Evolutionary conservation across 257 asterid genomes (phyloP).

Genomic region (Anisodus tanguticus): DNA sequence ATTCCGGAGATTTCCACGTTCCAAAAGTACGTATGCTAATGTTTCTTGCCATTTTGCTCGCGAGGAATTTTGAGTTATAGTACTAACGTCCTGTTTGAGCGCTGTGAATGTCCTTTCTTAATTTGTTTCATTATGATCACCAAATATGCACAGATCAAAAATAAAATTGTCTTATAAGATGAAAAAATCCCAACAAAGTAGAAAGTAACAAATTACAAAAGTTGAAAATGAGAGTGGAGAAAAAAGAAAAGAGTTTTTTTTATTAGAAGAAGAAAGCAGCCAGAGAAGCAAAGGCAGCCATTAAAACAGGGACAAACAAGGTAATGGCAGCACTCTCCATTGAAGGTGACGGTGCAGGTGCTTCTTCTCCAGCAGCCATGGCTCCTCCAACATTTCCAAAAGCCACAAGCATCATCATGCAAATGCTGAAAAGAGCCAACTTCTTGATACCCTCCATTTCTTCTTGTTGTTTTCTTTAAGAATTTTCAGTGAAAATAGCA

Average conservation of each 20-base stretch:
- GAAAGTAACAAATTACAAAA: background rate
- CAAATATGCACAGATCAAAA: background rate
- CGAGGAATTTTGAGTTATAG: background rate
- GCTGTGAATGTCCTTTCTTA: background rate
- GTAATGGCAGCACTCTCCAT: constrained; percentile 28
- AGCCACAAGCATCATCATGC: constrained; percentile 1
- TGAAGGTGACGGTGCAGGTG: constrained; percentile 25
- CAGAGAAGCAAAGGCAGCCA: constrained; percentile 19
- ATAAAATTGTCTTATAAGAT: background rate
- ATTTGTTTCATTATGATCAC: background rate
- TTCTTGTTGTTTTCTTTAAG: background rate
- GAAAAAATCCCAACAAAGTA: background rate
- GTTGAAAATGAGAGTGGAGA: background rate
- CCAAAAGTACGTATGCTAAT: background rate
- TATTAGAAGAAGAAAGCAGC: constrained; percentile 26
- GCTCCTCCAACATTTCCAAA: constrained; percentile 23
- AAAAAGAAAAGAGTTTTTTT: background rate
- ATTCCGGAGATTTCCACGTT: background rate
- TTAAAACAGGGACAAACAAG: background rate
- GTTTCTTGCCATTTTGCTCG: background rate
- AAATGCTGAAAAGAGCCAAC: background rate
- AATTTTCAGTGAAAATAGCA: background rate
- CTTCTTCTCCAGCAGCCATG: constrained; percentile 21
- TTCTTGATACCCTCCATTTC: constrained; percentile 5
- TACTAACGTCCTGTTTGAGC: background rate